phyloP scores from a whole-genome alignment of 1,284 basidiomycete genomes.

The Fomitopsis betulina region DNA sequence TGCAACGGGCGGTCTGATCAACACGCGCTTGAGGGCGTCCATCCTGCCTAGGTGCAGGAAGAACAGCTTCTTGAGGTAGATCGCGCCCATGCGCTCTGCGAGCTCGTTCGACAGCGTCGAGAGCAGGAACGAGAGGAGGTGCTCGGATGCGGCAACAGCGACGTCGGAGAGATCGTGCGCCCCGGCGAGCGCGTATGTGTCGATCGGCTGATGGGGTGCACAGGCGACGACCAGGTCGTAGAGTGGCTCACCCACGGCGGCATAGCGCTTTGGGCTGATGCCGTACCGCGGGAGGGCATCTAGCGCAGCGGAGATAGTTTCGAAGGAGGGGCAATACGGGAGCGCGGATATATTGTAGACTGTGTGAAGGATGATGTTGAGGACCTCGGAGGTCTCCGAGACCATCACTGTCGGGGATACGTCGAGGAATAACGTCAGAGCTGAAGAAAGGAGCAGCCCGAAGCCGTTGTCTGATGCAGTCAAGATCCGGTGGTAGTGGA shows the following conservation, averaged over 20 bases:
- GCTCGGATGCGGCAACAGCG: constrained; percentile 27
- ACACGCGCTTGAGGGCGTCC: constrained; percentile 28
- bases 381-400: constrained; percentile 20
- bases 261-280: constrained; percentile 11
- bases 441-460: background rate
- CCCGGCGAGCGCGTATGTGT: constrained; percentile 32
- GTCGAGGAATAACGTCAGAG: background rate
- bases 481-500: constrained; percentile 14
- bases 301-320: constrained; percentile 20
- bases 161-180: constrained; percentile 26
- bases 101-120: constrained; percentile 27
- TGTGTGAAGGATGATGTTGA: constrained; percentile 29
- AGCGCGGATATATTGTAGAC: constrained; percentile 26
- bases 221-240: constrained; percentile 23
- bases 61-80: constrained; percentile 33
- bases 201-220: constrained; percentile 25
- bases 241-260: constrained; percentile 18
- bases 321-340: constrained; percentile 19
- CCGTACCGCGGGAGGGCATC: constrained; percentile 25
- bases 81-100: constrained; percentile 28
- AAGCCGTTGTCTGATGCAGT: constrained; percentile 18
- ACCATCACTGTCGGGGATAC: constrained; percentile 5
- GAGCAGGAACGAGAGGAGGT: constrained; percentile 29
- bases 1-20: constrained; percentile 24
- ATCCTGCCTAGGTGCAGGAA: constrained; percentile 31